Conservation (phyloP, 176 grass and related monocot genomes). For the Hsuehochloa calcarea region DNA sequence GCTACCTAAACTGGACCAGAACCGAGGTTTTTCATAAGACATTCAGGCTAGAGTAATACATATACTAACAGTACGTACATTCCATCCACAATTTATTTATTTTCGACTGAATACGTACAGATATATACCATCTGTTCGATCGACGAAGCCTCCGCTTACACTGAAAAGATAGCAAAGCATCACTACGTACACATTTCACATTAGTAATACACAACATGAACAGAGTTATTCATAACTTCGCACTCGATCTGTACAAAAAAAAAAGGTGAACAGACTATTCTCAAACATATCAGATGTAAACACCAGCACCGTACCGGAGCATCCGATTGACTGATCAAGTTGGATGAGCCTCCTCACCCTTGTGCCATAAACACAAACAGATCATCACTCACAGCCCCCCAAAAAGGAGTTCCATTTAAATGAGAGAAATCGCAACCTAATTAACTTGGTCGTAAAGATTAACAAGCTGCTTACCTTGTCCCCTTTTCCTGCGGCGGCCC, state of each 20-base stretch:
- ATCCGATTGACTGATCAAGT: constrained; percentile 28
- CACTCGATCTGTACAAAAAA: not conserved
- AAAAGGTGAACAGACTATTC: not conserved
- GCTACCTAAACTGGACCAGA: no score
- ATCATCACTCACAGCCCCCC: not conserved
- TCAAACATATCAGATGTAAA: not conserved
- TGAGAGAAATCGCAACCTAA: not conserved
- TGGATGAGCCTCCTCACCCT: constrained; percentile 31
- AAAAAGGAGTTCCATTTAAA: not conserved
- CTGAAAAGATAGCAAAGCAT: not conserved
- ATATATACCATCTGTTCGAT: not conserved
- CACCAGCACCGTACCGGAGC: not conserved
- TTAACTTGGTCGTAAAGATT: not conserved
- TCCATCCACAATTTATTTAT: not conserved
- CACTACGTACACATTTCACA: not conserved
- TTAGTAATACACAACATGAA: not conserved
- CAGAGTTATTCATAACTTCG: not conserved
- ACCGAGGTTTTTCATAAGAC: no score
- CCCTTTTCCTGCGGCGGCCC: constrained; percentile 10
- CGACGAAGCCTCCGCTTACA: not conserved
- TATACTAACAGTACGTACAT: not conserved
- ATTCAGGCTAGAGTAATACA: no score
- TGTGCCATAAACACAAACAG: constrained; percentile 30
- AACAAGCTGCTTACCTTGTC: not conserved
- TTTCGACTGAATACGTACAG: no score